Percentiles rank a stretch among this genome's conserved stretches.
Evolutionary conservation across 805 yeast genomes (phyloP).

Genomic region (Komagataella mondaviorum): DNA sequence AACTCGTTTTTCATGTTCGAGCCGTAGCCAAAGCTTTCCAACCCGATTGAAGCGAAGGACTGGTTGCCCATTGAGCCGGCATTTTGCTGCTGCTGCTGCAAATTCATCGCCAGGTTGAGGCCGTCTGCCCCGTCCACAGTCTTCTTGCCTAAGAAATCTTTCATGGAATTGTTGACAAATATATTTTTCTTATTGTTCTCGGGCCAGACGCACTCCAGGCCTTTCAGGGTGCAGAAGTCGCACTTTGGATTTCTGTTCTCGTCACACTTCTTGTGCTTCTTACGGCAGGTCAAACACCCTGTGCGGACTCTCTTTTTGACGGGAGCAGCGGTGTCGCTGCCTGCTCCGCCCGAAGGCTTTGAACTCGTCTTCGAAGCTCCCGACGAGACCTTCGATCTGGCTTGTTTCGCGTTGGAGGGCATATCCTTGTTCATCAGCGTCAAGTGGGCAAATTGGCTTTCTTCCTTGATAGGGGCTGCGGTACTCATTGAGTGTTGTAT

Average conservation of each 20-base stretch:
- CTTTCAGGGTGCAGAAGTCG: constrained; percentile 24
- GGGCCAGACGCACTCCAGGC: constrained; percentile 24
- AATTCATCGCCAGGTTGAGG: not conserved
- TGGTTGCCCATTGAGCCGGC: not conserved
- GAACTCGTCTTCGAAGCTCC: not conserved
- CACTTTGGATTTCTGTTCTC: constrained; percentile 38
- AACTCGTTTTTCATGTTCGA: not conserved
- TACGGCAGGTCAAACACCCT: constrained; percentile 39
- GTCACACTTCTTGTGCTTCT: constrained; percentile 38
- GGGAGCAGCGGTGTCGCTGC: constrained; percentile 13
- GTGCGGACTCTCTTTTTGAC: constrained; percentile 15
- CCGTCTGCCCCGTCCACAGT: not conserved
- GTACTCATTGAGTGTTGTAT: not conserved
- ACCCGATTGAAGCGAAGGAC: not conserved
- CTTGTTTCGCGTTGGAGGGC: not conserved
- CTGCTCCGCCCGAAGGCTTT: not conserved
- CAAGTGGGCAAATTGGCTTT: not conserved
- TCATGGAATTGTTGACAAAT: constrained; percentile 15
- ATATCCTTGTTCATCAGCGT: not conserved
- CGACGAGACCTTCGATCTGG: not conserved
- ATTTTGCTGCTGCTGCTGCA: not conserved
- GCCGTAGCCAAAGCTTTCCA: not conserved
- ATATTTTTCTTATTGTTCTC: constrained; percentile 14
- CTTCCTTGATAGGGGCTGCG: not conserved
- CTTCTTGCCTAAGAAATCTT: constrained; percentile 9